Base-by-base conservation (phyloP, 1,284 basidiomycete genomes). In the Microbotryum lychnidis-dioicae region DNA sequence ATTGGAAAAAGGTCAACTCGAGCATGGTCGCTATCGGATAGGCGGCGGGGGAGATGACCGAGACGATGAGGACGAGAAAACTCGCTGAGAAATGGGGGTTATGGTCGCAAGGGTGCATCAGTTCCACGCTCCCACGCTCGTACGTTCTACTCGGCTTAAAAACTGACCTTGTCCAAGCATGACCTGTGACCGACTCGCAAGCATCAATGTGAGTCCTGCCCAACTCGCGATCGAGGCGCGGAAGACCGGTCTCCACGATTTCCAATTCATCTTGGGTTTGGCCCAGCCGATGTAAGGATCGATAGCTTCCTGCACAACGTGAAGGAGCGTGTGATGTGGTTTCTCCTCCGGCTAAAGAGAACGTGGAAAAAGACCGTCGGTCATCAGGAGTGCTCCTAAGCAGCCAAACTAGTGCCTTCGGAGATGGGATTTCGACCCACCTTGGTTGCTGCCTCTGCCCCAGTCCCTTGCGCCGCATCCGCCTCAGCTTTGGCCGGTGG, bases 251-350 rank as follows among this genome's bases (percentile, higher is more conserved):
- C 64, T 47, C 18, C 53, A n/a, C 0, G 64, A 61, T 37, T 68
- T 68, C 66, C 66, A 68, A 49, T 63, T 68, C 10, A 65, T 16
- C 10, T 66, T 58, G n/a, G 64, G 59, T 23, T 57, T 53, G 6
- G 57, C 50, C 66, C 66, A 67, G 3, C 49, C 60, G 21, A 67
- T 42, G 37, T 42, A 42, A 42, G 27, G 20, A 42, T 42, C 37
- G 37, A 42, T 18, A 14, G 37, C 37, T 42, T 42, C 3, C 37
- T 42, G 37, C 10, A 42, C 37, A 18, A 42, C 12, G 14, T 42
- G 12, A 16, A 42, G 16, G 37, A 42, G 16, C 4, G 37, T 42
- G 37, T 42, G 12, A 3, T 42, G 37, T 16, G 16, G 12, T 18
- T 42, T 42, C 16, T 42, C 18, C 14, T 16, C 37, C 14, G 2